These are phyloP conservation scores for Boletus reticuloceps DNA, from an alignment of 768 basidiomycete species.

Conservation along the genomic window DNA sequence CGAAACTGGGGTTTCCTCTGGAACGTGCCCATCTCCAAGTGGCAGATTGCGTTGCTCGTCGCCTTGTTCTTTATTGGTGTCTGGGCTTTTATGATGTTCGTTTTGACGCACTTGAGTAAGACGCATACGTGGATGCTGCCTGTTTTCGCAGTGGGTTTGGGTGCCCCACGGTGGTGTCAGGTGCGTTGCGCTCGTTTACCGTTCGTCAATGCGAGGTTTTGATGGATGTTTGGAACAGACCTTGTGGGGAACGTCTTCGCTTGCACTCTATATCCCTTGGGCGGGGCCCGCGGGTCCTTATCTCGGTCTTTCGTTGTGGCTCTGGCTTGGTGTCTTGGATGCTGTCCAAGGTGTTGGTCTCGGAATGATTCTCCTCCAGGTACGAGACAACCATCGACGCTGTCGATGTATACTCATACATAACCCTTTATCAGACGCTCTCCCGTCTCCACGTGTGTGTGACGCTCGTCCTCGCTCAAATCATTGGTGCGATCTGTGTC, in stretches of 20 bases:
- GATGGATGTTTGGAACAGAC: conserved; percentile 44
- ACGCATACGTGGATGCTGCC: conserved; percentile 95
- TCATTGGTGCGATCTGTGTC: conserved; percentile 87
- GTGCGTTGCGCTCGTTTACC: conserved; percentile 30
- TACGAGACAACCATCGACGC: conserved; percentile 1
- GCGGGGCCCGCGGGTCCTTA: conserved; percentile 84
- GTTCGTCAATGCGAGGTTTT: background rate
- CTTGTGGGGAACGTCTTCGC: conserved; percentile 93
- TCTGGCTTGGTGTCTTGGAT: conserved; percentile 94
- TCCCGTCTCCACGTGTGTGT: conserved; percentile 94
- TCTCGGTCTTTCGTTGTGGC: conserved; percentile 85
- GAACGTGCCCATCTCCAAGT: conserved; percentile 57
- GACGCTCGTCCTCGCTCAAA: conserved; percentile 85
- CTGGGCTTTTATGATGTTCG: conserved; percentile 71
- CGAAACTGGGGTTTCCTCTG: conserved; percentile 96
- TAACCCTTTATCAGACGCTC: conserved; percentile 50
- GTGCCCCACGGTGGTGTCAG: conserved; percentile 95
- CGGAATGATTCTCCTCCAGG: conserved; percentile 85
- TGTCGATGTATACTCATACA: background rate
- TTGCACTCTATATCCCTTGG: conserved; percentile 94
- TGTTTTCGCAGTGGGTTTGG: conserved; percentile 92
- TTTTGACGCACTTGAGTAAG: conserved; percentile 86
- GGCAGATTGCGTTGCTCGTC: conserved; percentile 66
- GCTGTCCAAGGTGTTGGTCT: conserved; percentile 93
- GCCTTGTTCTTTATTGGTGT: conserved; percentile 82